Conservation (phyloP, 805 yeast species). For the Cyberlindnera mississippiensis region DNA sequence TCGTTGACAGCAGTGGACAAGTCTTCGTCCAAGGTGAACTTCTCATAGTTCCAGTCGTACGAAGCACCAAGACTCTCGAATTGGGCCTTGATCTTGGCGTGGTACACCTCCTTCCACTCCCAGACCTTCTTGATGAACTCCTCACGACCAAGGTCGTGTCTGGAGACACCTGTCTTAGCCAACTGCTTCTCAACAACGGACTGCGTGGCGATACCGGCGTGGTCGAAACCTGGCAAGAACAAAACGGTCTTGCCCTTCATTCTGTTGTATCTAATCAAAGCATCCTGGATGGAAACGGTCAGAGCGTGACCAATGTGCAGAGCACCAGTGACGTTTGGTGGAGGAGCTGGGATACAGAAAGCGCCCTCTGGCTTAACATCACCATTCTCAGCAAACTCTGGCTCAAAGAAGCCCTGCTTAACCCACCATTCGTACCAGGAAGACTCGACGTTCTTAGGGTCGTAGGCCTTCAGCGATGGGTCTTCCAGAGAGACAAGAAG, state of each 20-base stretch:
- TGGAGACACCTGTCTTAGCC: conserved; percentile 76
- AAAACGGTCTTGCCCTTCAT: conserved; percentile 95
- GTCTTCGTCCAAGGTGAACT: conserved; percentile 82
- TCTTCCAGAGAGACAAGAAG: conserved; percentile 81
- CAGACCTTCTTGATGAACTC: conserved; percentile 83
- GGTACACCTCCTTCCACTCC: conserved; percentile 98
- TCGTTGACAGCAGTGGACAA: conserved; percentile 79
- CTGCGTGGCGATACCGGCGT: conserved; percentile 98
- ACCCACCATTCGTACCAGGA: conserved; percentile 99
- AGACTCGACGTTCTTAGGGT: conserved; percentile 88
- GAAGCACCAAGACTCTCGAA: conserved; percentile 90
- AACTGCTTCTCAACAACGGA: conserved; percentile 95
- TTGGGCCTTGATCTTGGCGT: conserved; percentile 77
- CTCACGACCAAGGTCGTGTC: conserved; percentile 95
- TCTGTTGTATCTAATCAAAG: conserved; percentile 89
- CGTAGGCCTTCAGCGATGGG: conserved; percentile 90
- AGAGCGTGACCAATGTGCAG: conserved; percentile 97
- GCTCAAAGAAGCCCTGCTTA: conserved; percentile 80
- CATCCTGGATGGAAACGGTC: conserved; percentile 91
- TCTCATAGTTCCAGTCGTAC: conserved; percentile 94
- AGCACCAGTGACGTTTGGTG: conserved; percentile 99
- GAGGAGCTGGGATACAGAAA: conserved; percentile 96
- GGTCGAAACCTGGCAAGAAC: conserved; percentile 95
- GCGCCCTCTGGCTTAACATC: conserved; percentile 73
- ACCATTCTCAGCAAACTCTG: conserved; percentile 76